Percentiles rank a stretch among this genome's conserved stretches.
Evolutionary conservation across 2,329 filamentous ascomycete species (phyloP).

Genomic region (Emericellopsis atlantica): DNA sequence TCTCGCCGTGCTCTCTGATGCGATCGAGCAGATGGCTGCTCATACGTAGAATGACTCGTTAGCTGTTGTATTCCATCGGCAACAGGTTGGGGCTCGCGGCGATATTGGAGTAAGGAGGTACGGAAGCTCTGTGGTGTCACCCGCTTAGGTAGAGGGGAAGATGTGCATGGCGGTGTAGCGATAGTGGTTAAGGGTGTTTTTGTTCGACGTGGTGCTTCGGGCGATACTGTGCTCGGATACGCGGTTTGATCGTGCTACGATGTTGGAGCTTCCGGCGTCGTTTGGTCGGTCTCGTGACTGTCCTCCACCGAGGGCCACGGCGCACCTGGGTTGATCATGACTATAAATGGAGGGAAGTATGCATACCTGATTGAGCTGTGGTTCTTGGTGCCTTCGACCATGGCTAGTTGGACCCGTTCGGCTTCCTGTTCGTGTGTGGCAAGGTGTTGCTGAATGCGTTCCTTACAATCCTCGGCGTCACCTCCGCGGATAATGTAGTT

Average conservation of each 20-base stretch:
- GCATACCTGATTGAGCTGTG: slow-evolving; percentile 45
- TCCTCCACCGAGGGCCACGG: too few species aligned
- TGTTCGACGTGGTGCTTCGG: too few species aligned
- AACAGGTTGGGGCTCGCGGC: slow-evolving; percentile 12
- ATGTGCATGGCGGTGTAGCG: not conserved
- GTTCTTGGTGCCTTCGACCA: slow-evolving; percentile 42
- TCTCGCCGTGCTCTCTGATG: slow-evolving; percentile 32
- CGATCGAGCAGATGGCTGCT: slow-evolving; percentile 43
- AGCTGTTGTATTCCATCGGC: slow-evolving; percentile 16
- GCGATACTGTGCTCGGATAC: too few species aligned
- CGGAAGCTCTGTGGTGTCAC: slow-evolving; percentile 7
- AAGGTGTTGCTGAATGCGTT: slow-evolving; percentile 48
- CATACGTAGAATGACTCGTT: slow-evolving; percentile 8
- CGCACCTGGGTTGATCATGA: too few species aligned
- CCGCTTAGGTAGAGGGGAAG: not conserved
- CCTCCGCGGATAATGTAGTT: slow-evolving; percentile 49
- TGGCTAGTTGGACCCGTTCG: slow-evolving; percentile 34
- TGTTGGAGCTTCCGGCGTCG: too few species aligned
- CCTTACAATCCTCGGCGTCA: slow-evolving; percentile 38
- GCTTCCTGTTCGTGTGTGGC: slow-evolving; percentile 44
- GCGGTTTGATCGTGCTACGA: too few species aligned
- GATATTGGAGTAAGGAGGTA: slow-evolving; percentile 11
- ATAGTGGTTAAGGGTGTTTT: too few species aligned
- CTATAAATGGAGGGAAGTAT: slow-evolving; percentile 15
- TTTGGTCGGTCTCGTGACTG: too few species aligned